These are phyloP conservation scores for Metarhizium album DNA, from an alignment of 2,329 filamentous ascomycete genomes.

Conservation along the genomic window DNA sequence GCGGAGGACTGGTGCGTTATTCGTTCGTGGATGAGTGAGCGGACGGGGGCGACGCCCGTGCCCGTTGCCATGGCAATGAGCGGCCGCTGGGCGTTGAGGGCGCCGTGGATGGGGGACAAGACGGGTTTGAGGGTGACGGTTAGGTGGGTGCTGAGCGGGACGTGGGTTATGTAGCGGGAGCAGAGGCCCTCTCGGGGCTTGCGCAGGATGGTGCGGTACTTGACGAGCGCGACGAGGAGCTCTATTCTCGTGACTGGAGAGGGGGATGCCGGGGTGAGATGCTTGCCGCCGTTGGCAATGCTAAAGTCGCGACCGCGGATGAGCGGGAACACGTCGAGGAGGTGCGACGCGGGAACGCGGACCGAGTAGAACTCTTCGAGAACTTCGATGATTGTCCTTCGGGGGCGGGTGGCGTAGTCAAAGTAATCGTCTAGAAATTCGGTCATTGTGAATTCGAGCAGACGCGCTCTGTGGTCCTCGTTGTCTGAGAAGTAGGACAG, in stretches of 20 bases:
- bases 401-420: slow-evolving; percentile 86
- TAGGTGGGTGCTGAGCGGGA: slow-evolving; percentile 48
- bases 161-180: slow-evolving; percentile 68
- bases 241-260: slow-evolving; percentile 44
- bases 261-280: slow-evolving; percentile 18
- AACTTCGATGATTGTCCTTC: slow-evolving; percentile 84
- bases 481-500: slow-evolving; percentile 68
- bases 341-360: slow-evolving; percentile 64
- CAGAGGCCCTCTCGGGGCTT: slow-evolving; percentile 79
- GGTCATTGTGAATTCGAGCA: slow-evolving; percentile 73
- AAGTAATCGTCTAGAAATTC: slow-evolving; percentile 83
- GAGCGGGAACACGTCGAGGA: slow-evolving; percentile 63
- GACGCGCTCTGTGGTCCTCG: slow-evolving; percentile 63
- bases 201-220: slow-evolving; percentile 80
- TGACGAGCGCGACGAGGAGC: slow-evolving; percentile 76
- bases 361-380: slow-evolving; percentile 83
- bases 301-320: slow-evolving; percentile 91
- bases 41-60: slow-evolving; percentile 77
- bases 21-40: slow-evolving; percentile 73
- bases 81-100: slow-evolving; percentile 34
- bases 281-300: slow-evolving; percentile 62
- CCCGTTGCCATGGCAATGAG: slow-evolving; percentile 74
- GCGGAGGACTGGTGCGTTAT: slow-evolving; percentile 16
- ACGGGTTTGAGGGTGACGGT: slow-evolving; percentile 47
- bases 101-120: slow-evolving; percentile 28